Conservation (phyloP, 192 early-diverging fungal genomes). For the Umbelopsis sp. region DNA sequence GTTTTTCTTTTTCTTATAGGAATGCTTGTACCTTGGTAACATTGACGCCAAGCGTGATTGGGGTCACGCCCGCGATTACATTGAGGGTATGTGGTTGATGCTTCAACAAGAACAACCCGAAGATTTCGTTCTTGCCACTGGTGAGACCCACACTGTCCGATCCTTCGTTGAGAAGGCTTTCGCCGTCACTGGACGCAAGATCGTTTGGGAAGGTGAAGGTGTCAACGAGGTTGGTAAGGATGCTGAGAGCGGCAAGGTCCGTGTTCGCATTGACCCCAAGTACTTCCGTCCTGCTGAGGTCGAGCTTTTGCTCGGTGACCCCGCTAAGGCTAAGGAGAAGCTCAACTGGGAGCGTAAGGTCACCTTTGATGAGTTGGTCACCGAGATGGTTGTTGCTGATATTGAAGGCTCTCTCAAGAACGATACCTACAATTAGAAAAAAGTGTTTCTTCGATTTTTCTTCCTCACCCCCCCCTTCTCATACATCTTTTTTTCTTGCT, state of each 20-base stretch:
- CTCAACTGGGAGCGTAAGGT: slow-evolving; percentile 74
- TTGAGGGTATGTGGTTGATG: slow-evolving; percentile 83
- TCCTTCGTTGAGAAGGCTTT: slow-evolving; percentile 81
- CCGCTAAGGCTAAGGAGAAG: slow-evolving; percentile 66
- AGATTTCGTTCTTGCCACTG: slow-evolving; percentile 79
- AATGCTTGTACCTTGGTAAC: slow-evolving; percentile 76
- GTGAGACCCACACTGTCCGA: slow-evolving; percentile 80
- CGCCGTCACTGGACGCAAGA: slow-evolving; percentile 57
- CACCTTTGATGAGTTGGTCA: slow-evolving; percentile 67
- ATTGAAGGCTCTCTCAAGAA: slow-evolving; percentile 45
- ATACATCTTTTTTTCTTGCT: no score
- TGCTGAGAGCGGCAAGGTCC: slow-evolving; percentile 50
- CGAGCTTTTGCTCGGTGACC: slow-evolving; percentile 73
- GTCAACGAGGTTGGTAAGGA: slow-evolving; percentile 65
- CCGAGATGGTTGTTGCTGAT: slow-evolving; percentile 69
- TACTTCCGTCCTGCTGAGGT: slow-evolving; percentile 85
- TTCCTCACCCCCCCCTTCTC: no score
- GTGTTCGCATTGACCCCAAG: slow-evolving; percentile 68
- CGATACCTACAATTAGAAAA: slow-evolving; percentile 26
- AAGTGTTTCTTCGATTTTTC: no score
- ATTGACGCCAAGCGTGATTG: slow-evolving; percentile 81
- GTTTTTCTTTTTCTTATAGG: background rate
- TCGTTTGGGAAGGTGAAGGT: slow-evolving; percentile 69
- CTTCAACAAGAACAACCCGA: slow-evolving; percentile 73
- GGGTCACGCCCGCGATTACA: slow-evolving; percentile 81